phyloP scores from a whole-genome alignment of 2,329 filamentous ascomycete genomes.

The Alternaria dauci region DNA sequence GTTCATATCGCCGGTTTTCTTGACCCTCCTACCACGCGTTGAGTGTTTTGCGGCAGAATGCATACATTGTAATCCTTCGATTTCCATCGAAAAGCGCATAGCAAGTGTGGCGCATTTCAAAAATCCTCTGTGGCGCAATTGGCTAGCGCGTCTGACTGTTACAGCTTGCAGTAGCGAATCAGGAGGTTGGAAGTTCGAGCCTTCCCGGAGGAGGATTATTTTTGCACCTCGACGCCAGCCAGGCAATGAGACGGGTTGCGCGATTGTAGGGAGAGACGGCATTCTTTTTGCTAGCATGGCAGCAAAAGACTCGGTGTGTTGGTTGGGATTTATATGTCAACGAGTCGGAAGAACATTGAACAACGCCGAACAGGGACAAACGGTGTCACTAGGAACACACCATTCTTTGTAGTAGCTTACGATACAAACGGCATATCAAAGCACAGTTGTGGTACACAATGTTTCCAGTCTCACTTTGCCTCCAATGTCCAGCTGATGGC shows the following conservation, averaged over 20 bases:
- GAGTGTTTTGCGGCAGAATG: not conserved
- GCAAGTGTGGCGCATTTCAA: constrained; percentile 23
- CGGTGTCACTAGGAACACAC: too few species aligned
- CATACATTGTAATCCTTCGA: not conserved
- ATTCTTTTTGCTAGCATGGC: not conserved
- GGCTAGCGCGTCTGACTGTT: constrained; percentile 71
- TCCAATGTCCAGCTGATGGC: not conserved
- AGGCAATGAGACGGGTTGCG: not conserved
- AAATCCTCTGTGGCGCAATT: constrained; percentile 57
- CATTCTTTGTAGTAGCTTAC: too few species aligned
- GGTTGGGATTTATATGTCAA: not conserved
- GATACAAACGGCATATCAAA: too few species aligned
- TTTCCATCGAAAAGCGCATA: constrained; percentile 23
- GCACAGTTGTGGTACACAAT: too few species aligned
- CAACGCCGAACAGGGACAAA: not conserved
- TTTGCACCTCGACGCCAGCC: not conserved
- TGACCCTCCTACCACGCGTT: not conserved
- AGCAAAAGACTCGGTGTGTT: not conserved
- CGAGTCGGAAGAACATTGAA: not conserved
- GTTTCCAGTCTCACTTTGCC: too few species aligned
- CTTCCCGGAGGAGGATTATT: constrained; percentile 40
- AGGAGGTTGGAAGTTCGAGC: constrained; percentile 47
- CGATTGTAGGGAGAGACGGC: not conserved
- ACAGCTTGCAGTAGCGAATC: constrained; percentile 40
- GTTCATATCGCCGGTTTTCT: not conserved